Evolutionary conservation across 441 rosid species (phyloP).

Genomic region (Breynia disticha): DNA sequence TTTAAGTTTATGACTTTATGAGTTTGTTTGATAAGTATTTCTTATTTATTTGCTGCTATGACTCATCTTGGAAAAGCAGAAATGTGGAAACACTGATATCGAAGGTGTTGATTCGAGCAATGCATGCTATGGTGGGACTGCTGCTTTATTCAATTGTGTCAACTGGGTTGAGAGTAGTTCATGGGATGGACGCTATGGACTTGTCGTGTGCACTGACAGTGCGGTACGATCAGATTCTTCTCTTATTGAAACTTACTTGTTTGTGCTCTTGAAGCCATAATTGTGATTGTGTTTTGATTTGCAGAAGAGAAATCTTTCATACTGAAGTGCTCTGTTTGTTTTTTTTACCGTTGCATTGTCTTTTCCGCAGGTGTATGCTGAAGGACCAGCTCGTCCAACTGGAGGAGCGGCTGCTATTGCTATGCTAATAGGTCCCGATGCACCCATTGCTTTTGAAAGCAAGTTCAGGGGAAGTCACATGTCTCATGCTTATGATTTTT

Average conservation of each 20-base stretch:
- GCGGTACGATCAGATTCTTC: slow-evolving; percentile 50
- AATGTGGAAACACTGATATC: slow-evolving; percentile 84
- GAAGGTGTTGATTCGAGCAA: slow-evolving; percentile 98
- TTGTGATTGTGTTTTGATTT: neutral
- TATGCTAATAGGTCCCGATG: slow-evolving; percentile 85
- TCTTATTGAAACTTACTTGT: neutral
- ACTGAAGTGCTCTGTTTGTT: neutral
- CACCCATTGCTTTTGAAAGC: slow-evolving; percentile 91
- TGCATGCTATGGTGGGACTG: slow-evolving; percentile 99
- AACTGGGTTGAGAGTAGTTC: slow-evolving; percentile 98
- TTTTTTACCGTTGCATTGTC: slow-evolving; percentile 7
- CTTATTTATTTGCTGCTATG: slow-evolving; percentile 2
- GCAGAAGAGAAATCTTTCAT: neutral
- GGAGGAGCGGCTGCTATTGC: slow-evolving; percentile 99
- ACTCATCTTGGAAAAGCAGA: slow-evolving; percentile 34
- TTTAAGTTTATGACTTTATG: neutral
- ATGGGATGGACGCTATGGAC: slow-evolving; percentile 99
- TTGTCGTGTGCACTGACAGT: slow-evolving; percentile 90
- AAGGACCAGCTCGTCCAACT: slow-evolving; percentile 99
- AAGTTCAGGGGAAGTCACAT: slow-evolving; percentile 86
- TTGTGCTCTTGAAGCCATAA: neutral
- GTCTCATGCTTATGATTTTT: slow-evolving; percentile 97
- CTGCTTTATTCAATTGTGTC: slow-evolving; percentile 90
- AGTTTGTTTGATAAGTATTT: neutral
- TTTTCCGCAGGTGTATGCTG: slow-evolving; percentile 84